phyloP scores from a whole-genome alignment of 768 basidiomycete species.

The Russula emetica region DNA sequence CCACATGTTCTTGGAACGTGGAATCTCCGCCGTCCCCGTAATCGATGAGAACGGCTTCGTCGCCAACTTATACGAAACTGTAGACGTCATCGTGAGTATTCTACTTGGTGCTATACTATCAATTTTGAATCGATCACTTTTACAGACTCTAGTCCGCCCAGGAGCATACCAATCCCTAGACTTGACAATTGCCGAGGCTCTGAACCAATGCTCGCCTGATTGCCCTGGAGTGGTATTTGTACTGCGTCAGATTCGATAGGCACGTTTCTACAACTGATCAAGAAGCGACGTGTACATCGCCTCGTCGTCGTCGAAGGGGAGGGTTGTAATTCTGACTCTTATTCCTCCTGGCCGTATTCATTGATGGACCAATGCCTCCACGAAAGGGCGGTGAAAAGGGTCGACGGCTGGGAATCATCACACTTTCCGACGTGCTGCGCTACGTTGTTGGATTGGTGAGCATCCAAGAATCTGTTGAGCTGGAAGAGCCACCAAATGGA shows the following conservation, averaged over 20 bases:
- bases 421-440: constrained; percentile 81
- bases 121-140: not conserved
- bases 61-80: constrained; percentile 95
- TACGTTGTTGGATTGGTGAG: constrained; percentile 59
- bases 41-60: constrained; percentile 90
- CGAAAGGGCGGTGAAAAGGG: constrained; percentile 77
- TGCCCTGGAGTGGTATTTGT: constrained; percentile 96
- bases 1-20: constrained; percentile 94
- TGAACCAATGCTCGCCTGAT: constrained; percentile 87
- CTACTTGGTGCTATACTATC: not conserved
- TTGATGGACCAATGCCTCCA: constrained; percentile 12
- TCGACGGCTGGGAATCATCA: constrained; percentile 78
- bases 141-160: constrained; percentile 86
- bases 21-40: constrained; percentile 96
- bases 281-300: constrained; percentile 89
- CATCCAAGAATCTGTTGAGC: constrained; percentile 23
- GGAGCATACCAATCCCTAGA: constrained; percentile 95
- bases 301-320: constrained; percentile 94
- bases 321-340: constrained; percentile 39
- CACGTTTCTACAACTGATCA: constrained; percentile 85
- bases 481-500: constrained; percentile 24
- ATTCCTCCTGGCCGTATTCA: constrained; percentile 2
- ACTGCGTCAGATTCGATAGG: constrained; percentile 88
- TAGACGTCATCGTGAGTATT: constrained; percentile 88
- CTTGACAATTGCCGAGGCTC: constrained; percentile 86